phyloP scores from a whole-genome alignment of 2,329 filamentous ascomycete species.

The Botryotinia globosa region DNA sequence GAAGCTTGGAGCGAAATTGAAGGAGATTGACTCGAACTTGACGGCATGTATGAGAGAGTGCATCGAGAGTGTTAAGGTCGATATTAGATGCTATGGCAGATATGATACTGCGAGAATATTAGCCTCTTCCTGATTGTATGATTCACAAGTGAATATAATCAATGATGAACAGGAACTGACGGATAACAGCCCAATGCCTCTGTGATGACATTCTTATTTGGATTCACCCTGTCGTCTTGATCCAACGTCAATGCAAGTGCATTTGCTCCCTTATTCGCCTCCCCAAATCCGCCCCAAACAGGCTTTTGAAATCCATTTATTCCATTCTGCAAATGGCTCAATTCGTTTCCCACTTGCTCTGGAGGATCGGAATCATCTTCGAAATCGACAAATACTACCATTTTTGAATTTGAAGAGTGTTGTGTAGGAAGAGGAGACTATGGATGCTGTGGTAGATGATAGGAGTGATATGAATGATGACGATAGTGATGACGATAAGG shows the following conservation, averaged over 20 bases:
- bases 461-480: slow-evolving; percentile 2
- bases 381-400: slow-evolving; percentile 39
- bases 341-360: slow-evolving; percentile 23
- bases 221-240: slow-evolving; percentile 35
- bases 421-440: background rate
- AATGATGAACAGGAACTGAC: slow-evolving; percentile 49
- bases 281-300: slow-evolving; percentile 17
- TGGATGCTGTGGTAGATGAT: background rate
- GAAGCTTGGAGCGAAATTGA: slow-evolving; percentile 71
- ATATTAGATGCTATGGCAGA: slow-evolving; percentile 71
- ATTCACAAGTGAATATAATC: slow-evolving; percentile 26
- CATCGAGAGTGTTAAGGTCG: slow-evolving; percentile 84
- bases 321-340: slow-evolving; percentile 16
- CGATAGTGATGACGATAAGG: slow-evolving; percentile 19
- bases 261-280: slow-evolving; percentile 1
- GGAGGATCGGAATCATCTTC: slow-evolving; percentile 38
- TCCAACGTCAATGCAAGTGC: slow-evolving; percentile 6
- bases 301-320: slow-evolving; percentile 23
- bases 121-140: slow-evolving; percentile 2
- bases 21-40: slow-evolving; percentile 74
- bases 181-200: slow-evolving; percentile 66
- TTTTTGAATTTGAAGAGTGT: slow-evolving; percentile 23
- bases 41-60: slow-evolving; percentile 77
- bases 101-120: slow-evolving; percentile 59
- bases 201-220: slow-evolving; percentile 58